phyloP scores from a whole-genome alignment of 2,329 filamentous ascomycete species.

The Calycina marina region DNA sequence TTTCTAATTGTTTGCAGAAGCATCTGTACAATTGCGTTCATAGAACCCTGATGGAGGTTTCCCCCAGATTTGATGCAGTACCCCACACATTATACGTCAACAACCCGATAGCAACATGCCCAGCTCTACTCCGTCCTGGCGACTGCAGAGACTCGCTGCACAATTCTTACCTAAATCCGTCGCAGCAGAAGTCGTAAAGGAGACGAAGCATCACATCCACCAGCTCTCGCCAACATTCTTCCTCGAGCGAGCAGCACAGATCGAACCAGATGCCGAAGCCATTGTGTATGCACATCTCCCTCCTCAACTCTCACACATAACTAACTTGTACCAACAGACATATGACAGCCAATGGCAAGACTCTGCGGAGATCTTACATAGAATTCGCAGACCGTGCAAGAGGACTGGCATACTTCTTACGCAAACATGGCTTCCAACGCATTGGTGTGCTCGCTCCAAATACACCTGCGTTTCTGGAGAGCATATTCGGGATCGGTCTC shows the following conservation, averaged over 20 bases:
- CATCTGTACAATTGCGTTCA: no score
- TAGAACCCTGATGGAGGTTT: no score
- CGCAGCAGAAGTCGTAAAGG: constrained; percentile 6
- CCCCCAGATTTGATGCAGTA: no score
- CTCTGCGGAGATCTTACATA: constrained; percentile 62
- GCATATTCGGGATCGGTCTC: constrained; percentile 74
- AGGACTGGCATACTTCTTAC: constrained; percentile 77
- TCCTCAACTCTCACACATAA: no score
- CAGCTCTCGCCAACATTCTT: constrained; percentile 80
- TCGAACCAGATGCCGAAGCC: constrained; percentile 75
- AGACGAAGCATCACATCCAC: constrained; percentile 38
- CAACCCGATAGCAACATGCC: not conserved
- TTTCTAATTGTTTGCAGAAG: no score
- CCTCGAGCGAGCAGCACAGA: constrained; percentile 67
- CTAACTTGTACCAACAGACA: no score
- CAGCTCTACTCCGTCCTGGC: constrained; percentile 42
- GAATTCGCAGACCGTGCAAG: constrained; percentile 75
- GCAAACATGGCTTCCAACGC: constrained; percentile 55
- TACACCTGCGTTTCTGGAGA: constrained; percentile 86
- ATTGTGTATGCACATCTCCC: no score
- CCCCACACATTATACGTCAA: not conserved
- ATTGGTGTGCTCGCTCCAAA: constrained; percentile 85
- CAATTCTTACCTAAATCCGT: constrained; percentile 31
- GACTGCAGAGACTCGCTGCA: constrained; percentile 42
- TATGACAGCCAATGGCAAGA: constrained; percentile 60